phyloP scores from a whole-genome alignment of 768 basidiomycete genomes.

The Megacollybia marginata region DNA sequence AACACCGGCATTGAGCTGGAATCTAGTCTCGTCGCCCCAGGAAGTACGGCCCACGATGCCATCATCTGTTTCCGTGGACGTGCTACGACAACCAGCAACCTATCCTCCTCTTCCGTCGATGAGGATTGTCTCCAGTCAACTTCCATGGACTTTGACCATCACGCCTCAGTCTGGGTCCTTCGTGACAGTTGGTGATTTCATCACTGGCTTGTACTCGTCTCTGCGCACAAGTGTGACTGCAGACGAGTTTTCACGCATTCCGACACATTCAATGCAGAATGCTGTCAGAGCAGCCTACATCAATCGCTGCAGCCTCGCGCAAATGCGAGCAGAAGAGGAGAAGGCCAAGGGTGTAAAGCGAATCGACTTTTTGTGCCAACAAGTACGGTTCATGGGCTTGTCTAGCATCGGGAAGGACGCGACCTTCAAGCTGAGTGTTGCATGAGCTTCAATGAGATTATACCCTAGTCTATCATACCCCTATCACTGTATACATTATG shows the following conservation, averaged over 20 bases:
- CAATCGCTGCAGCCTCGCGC: slow-evolving; percentile 4
- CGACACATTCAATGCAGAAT: background rate
- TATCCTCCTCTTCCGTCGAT: slow-evolving; percentile 3
- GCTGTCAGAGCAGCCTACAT: slow-evolving; percentile 9
- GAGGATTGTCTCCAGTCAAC: background rate
- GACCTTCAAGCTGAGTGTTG: slow-evolving; percentile 14
- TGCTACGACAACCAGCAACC: slow-evolving; percentile 1
- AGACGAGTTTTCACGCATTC: background rate
- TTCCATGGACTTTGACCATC: slow-evolving; percentile 2
- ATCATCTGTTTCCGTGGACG: background rate
- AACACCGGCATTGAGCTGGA: slow-evolving; percentile 4
- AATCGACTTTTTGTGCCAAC: slow-evolving; percentile 28
- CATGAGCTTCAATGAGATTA: slow-evolving; percentile 3
- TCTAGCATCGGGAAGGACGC: background rate
- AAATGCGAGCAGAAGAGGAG: slow-evolving; percentile 11
- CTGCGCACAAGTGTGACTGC: background rate
- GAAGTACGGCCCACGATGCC: slow-evolving; percentile 1
- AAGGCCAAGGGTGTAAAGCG: slow-evolving; percentile 30
- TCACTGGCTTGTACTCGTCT: slow-evolving; percentile 1
- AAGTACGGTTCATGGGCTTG: slow-evolving; percentile 22
- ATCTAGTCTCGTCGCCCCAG: slow-evolving; percentile 9
- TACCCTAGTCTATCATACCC: slow-evolving; percentile 2
- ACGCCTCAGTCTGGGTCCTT: background rate
- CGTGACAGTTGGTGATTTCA: slow-evolving; percentile 8
- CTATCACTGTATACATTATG: background rate